Percentiles rank a stretch among this genome's conserved stretches.
Evolutionary conservation across 352 stramenopile genomes (phyloP).

Genomic region (Globisporangium sylvaticum): DNA sequence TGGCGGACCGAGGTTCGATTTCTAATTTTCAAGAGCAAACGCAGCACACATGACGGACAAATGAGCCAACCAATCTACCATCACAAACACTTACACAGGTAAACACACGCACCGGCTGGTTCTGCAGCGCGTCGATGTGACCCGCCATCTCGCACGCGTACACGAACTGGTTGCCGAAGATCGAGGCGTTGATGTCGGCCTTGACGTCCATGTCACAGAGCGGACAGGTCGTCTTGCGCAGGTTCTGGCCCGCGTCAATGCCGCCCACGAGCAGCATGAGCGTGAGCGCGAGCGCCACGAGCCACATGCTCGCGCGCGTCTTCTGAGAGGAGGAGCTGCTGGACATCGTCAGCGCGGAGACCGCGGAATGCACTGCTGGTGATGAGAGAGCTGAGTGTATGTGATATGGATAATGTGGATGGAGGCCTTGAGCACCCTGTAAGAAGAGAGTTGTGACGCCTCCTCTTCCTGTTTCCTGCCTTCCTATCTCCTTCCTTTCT

Average conservation of each 20-base stretch:
- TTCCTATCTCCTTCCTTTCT: not conserved
- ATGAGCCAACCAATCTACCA: not conserved
- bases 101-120: conserved; percentile 49
- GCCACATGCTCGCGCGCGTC: not conserved
- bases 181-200: conserved; percentile 51
- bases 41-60: conserved; percentile 5
- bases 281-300: conserved; percentile 20
- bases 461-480: not conserved
- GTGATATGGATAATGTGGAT: no score
- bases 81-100: not conserved
- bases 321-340: not conserved
- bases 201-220: conserved; percentile 41
- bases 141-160: conserved; percentile 85
- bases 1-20: conserved; percentile 41
- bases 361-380: not conserved
- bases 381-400: not conserved
- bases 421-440: not conserved
- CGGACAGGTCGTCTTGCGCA: conserved; percentile 42
- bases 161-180: conserved; percentile 66
- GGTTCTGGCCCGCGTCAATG: conserved; percentile 40
- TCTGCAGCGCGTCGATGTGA: conserved; percentile 74
- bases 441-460: not conserved
- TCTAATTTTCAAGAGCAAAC: conserved; percentile 14
- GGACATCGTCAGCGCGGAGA: not conserved
- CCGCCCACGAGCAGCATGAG: conserved; percentile 23